phyloP scores from a whole-genome alignment of 2,329 filamentous ascomycete species.

The Ophiostoma australiae region DNA sequence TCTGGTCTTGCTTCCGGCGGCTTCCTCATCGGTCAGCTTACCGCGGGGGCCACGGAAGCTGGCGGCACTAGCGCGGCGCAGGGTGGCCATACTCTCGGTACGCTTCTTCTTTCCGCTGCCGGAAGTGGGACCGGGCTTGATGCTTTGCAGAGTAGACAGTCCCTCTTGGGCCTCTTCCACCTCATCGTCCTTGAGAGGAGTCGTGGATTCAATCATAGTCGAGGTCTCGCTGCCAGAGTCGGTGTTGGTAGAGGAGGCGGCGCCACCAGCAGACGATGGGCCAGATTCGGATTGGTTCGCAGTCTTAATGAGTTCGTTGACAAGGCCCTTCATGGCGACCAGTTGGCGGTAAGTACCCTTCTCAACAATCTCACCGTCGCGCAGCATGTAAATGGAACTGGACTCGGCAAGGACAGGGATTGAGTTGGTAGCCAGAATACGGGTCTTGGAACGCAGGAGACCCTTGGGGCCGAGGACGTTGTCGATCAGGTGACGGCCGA shows the following conservation, averaged over 20 bases:
- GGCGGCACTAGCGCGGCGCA: conserved; percentile 85
- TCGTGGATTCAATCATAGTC: conserved; percentile 51
- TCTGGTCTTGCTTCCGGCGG: conserved; percentile 67
- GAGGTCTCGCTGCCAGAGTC: conserved; percentile 50
- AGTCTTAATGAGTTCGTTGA: conserved; percentile 77
- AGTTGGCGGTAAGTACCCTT: conserved; percentile 86
- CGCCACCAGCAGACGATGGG: conserved; percentile 33
- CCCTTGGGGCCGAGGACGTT: conserved; percentile 84
- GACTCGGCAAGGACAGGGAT: conserved; percentile 87
- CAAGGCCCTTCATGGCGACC: conserved; percentile 87
- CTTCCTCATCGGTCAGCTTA: conserved; percentile 79
- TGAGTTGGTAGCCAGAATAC: conserved; percentile 90
- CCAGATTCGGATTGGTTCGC: conserved; percentile 55
- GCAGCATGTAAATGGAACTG: conserved; percentile 79
- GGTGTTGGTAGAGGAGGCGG: conserved; percentile 28
- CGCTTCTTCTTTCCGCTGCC: conserved; percentile 45
- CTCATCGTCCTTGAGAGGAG: conserved; percentile 59
- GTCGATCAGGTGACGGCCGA: conserved; percentile 90
- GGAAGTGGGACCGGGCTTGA: conserved; percentile 49
- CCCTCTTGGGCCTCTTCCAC: conserved; percentile 75
- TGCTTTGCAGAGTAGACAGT: conserved; percentile 69
- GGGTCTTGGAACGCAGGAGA: conserved; percentile 76
- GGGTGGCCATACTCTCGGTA: conserved; percentile 67
- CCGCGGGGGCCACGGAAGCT: conserved; percentile 83
- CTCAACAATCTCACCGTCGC: conserved; percentile 78